These are phyloP conservation scores for Typha latifolia DNA, from an alignment of 176 grass and related monocot species.

Conservation along the genomic window DNA sequence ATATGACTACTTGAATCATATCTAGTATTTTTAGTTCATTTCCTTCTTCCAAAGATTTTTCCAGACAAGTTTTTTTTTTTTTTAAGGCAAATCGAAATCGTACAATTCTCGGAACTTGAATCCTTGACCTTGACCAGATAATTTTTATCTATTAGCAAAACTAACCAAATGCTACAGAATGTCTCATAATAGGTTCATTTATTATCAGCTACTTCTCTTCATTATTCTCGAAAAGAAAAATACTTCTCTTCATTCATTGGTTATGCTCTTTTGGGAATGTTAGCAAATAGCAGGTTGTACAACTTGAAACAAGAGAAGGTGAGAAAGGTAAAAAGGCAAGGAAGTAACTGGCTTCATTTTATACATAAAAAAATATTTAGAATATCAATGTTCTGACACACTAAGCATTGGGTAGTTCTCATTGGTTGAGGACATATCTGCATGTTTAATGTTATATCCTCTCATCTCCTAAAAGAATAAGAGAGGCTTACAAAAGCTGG, in stretches of 20 bases:
- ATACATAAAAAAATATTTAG: too few relatives aligned
- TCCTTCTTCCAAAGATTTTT: neutral
- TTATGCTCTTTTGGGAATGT: neutral
- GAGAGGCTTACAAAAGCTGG: constrained; percentile 2
- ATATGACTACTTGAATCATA: too few relatives aligned
- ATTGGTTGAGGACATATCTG: neutral
- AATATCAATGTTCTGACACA: neutral
- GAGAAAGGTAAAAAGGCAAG: neutral
- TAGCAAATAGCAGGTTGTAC: neutral
- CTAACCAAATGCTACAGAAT: neutral
- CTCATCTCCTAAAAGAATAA: neutral
- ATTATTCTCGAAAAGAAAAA: neutral
- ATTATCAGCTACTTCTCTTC: neutral
- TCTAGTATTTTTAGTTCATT: neutral
- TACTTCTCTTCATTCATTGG: neutral
- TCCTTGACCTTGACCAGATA: constrained; percentile 11
- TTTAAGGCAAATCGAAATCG: neutral
- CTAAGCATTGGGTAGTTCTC: neutral
- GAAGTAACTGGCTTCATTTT: too few relatives aligned
- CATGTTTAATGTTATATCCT: neutral
- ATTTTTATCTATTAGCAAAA: neutral
- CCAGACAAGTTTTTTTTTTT: neutral
- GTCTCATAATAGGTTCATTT: neutral
- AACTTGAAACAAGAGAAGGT: neutral
- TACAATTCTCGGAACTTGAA: constrained; percentile 6